A percentile compares a stretch with the other conserved stretches of the same genome.
Evolutionary conservation across 768 basidiomycete genomes (phyloP).

Genomic region (Mycena rosella): DNA sequence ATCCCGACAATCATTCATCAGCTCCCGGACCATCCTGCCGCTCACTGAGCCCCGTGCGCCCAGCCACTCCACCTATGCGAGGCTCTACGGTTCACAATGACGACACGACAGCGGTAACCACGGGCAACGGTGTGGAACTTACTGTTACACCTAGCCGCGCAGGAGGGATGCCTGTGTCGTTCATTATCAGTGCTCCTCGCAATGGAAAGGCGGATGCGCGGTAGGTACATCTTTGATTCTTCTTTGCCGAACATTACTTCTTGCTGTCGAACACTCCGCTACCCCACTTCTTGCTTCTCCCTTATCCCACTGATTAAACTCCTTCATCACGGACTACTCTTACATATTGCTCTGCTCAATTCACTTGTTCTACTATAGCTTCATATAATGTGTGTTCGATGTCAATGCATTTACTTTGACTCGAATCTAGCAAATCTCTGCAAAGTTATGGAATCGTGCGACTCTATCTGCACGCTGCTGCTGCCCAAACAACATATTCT

Average conservation of each 20-base stretch:
- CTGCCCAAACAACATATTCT: slow-evolving; percentile 45
- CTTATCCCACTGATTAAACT: neutral
- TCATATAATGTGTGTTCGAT: neutral
- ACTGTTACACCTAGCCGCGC: slow-evolving; percentile 2
- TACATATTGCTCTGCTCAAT: too few relatives aligned
- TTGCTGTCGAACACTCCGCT: neutral
- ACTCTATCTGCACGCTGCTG: slow-evolving; percentile 16
- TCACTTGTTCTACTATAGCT: too few relatives aligned
- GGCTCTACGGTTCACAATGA: neutral
- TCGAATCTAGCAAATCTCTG: neutral
- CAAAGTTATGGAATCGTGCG: slow-evolving; percentile 4
- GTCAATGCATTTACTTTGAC: slow-evolving; percentile 2
- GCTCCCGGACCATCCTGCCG: neutral
- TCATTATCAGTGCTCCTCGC: slow-evolving; percentile 9
- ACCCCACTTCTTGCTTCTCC: neutral
- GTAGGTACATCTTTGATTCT: neutral
- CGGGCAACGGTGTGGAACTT: neutral
- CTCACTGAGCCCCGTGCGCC: neutral
- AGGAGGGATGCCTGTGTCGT: neutral
- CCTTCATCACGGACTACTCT: neutral
- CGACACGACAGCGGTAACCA: neutral
- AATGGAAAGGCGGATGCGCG: neutral
- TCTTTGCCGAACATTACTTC: neutral
- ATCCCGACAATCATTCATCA: neutral
- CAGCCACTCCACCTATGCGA: neutral